phyloP scores from a whole-genome alignment of 108 stramenopile genomes.

The Aurantiochytrium sp. region DNA sequence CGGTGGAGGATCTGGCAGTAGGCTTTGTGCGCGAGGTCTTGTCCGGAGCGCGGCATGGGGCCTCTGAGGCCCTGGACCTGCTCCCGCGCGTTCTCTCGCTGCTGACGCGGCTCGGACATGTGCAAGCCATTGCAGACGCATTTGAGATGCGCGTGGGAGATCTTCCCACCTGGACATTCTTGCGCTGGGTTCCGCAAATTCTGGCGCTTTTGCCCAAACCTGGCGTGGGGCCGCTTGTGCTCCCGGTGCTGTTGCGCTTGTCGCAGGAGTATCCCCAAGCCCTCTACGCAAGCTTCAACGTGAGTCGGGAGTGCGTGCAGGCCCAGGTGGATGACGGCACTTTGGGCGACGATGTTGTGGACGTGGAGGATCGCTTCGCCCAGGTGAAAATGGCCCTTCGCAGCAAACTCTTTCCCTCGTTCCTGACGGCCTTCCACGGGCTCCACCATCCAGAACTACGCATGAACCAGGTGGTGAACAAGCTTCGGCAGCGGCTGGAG shows the following conservation, averaged over 20 bases:
- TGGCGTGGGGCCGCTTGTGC: slow-evolving; percentile 38
- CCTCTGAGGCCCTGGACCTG: background rate
- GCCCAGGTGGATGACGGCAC: background rate
- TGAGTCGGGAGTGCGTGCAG: background rate
- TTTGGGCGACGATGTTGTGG: background rate
- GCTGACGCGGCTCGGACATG: background rate
- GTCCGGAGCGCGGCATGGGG: background rate
- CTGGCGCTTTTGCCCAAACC: slow-evolving; percentile 39
- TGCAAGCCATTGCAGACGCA: slow-evolving; percentile 28
- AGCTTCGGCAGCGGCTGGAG: slow-evolving; percentile 37
- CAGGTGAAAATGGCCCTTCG: background rate
- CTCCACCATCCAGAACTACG: slow-evolving; percentile 50
- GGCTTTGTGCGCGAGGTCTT: background rate
- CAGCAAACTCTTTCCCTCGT: background rate
- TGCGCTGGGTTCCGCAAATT: slow-evolving; percentile 48
- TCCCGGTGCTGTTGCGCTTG: slow-evolving; percentile 43
- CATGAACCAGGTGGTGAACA: slow-evolving; percentile 27
- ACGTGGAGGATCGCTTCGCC: background rate
- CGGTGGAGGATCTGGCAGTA: background rate
- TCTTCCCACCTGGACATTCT: slow-evolving; percentile 48
- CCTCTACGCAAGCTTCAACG: slow-evolving; percentile 37
- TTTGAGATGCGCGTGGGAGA: background rate
- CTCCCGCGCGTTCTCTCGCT: background rate
- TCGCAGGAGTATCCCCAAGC: slow-evolving; percentile 49
- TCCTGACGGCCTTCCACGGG: slow-evolving; percentile 38